Conservation (phyloP, 1,284 basidiomycete species). For the Tilletia setariae region DNA sequence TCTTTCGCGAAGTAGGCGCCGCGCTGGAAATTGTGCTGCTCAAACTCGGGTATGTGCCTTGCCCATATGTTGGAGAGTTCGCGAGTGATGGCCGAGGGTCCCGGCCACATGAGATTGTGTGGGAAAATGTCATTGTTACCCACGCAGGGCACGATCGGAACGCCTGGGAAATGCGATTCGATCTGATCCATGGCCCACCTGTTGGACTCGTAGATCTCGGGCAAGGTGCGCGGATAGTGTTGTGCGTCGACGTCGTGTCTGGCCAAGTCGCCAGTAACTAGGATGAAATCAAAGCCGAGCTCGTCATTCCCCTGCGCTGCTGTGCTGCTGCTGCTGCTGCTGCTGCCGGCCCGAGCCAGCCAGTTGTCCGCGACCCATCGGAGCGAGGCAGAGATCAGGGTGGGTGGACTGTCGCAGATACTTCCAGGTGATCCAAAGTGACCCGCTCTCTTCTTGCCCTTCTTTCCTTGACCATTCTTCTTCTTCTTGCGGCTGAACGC, state of each 20-base stretch:
- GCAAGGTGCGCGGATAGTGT: slow-evolving; percentile 68
- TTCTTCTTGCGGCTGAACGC: no score
- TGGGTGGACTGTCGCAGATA: slow-evolving; percentile 79
- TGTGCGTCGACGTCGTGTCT: slow-evolving; percentile 83
- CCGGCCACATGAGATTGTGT: slow-evolving; percentile 59
- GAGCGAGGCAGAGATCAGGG: slow-evolving; percentile 74
- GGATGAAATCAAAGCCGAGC: slow-evolving; percentile 72
- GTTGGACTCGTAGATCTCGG: slow-evolving; percentile 78
- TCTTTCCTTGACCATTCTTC: no score
- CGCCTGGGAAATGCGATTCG: slow-evolving; percentile 69
- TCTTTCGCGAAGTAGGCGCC: slow-evolving; percentile 80
- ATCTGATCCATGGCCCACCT: slow-evolving; percentile 68
- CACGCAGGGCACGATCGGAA: slow-evolving; percentile 78
- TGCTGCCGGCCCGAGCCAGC: slow-evolving; percentile 56
- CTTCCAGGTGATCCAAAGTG: slow-evolving; percentile 59
- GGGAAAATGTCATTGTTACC: slow-evolving; percentile 61
- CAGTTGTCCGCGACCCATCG: slow-evolving; percentile 76
- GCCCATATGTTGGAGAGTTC: slow-evolving; percentile 72
- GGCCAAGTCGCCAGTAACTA: slow-evolving; percentile 89
- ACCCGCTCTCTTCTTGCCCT: slow-evolving; percentile 12
- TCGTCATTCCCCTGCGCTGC: not conserved
- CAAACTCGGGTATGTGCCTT: slow-evolving; percentile 75
- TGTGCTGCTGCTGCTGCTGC: not conserved
- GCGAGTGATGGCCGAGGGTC: slow-evolving; percentile 75
- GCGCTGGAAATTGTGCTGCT: slow-evolving; percentile 62